Conservation (phyloP, 495 filamentous ascomycete species). For the Aspergillus sclerotiicarbonarius region DNA sequence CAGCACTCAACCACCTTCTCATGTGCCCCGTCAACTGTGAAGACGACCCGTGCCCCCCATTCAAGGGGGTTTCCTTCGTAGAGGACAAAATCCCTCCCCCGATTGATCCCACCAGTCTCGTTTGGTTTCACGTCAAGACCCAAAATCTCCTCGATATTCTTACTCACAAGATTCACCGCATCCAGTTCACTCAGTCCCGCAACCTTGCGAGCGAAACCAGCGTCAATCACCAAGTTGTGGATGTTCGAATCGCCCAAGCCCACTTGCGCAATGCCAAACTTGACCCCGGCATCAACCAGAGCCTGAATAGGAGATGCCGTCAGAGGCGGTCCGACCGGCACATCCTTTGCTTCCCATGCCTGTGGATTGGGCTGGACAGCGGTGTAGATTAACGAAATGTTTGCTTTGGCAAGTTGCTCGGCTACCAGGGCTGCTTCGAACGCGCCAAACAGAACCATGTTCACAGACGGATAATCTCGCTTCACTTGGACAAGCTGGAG, state of each 20-base stretch:
- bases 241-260: background rate
- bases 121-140: background rate
- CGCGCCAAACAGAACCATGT: background rate
- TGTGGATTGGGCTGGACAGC: background rate
- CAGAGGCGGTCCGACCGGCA: background rate
- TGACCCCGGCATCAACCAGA: background rate
- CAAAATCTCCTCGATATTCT: background rate
- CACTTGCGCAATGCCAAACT: background rate
- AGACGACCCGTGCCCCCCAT: background rate
- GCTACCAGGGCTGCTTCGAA: background rate
- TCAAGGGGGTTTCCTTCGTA: conserved; percentile 2
- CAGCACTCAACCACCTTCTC: background rate
- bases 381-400: background rate
- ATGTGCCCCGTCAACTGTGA: background rate
- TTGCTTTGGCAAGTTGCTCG: background rate
- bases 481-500: background rate
- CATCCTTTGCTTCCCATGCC: background rate
- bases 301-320: background rate
- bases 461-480: background rate
- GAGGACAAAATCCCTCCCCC: background rate
- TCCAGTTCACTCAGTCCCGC: background rate
- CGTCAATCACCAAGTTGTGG: background rate
- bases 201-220: background rate
- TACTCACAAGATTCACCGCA: background rate
- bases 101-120: background rate